These are phyloP conservation scores for Taphrina flavorubra DNA, from an alignment of 1,139 yeast genomes.

Conservation along the genomic window DNA sequence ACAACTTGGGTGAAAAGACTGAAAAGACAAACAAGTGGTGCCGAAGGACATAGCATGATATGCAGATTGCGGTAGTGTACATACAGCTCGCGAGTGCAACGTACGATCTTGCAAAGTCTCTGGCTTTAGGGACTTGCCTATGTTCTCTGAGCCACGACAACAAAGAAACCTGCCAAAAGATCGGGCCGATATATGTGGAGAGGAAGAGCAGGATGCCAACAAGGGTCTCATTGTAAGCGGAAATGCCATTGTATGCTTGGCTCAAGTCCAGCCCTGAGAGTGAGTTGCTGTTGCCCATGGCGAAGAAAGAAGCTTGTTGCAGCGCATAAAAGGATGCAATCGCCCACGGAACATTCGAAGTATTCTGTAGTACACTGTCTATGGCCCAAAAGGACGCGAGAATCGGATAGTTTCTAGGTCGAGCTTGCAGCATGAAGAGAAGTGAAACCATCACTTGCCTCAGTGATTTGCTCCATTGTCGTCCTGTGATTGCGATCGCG, in stretches of 20 bases:
- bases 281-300: constrained; percentile 89
- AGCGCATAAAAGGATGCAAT: constrained; percentile 53
- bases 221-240: constrained; percentile 66
- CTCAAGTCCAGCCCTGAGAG: constrained; percentile 88
- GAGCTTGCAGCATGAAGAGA: constrained; percentile 71
- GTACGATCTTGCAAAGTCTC: constrained; percentile 48
- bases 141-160: constrained; percentile 49
- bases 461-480: neutral
- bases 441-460: constrained; percentile 54
- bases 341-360: constrained; percentile 44
- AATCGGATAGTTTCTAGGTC: constrained; percentile 71
- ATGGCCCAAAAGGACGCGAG: constrained; percentile 61
- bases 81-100: constrained; percentile 63
- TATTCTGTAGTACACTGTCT: constrained; percentile 48
- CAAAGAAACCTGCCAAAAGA: constrained; percentile 65
- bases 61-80: constrained; percentile 59
- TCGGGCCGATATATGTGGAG: constrained; percentile 82
- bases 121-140: neutral
- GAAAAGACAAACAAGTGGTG: constrained; percentile 96
- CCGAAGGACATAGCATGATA: constrained; percentile 74
- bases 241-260: constrained; percentile 87
- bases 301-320: constrained; percentile 81
- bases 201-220: constrained; percentile 82
- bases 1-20: constrained; percentile 89
- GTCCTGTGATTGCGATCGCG: neutral